phyloP scores from a whole-genome alignment of 148 eudicot genomes.

The Amaranthus palmeri region DNA sequence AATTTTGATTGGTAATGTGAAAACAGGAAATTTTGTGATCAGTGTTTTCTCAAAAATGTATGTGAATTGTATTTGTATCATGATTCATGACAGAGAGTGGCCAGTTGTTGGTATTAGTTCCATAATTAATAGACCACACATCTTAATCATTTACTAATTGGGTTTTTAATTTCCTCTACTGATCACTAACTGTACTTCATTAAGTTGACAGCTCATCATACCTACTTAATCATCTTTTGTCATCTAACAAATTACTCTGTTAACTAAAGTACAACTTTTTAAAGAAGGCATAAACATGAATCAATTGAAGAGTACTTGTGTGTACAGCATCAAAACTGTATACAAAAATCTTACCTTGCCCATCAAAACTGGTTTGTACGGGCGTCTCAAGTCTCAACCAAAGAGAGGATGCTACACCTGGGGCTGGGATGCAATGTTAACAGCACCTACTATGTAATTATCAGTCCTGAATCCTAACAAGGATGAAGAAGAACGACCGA shows the following conservation, averaged over 20 bases:
- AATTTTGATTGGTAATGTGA: background rate
- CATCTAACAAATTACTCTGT: background rate
- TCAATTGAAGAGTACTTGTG: too few species aligned
- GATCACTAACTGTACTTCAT: background rate
- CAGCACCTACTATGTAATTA: too few species aligned
- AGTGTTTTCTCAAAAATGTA: background rate
- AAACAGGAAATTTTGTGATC: background rate
- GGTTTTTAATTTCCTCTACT: background rate
- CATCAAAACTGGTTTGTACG: too few species aligned
- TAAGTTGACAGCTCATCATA: background rate
- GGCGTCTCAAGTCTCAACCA: too few species aligned
- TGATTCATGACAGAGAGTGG: background rate
- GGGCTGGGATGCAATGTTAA: too few species aligned
- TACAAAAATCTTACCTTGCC: too few species aligned
- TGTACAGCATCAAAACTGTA: too few species aligned
- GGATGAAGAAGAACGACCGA: too few species aligned
- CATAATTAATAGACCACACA: background rate
- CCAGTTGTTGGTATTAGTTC: background rate
- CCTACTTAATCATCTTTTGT: background rate
- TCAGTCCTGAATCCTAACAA: too few species aligned
- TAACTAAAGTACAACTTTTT: too few species aligned
- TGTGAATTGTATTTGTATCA: background rate
- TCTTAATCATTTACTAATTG: slow-evolving; percentile 2
- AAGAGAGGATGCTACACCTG: too few species aligned
- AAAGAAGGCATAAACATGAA: too few species aligned